A percentile compares a stretch with the other conserved stretches of the same genome.
Conservation (phyloP, 345 rosid genomes). For the Moricandia arvensis region DNA sequence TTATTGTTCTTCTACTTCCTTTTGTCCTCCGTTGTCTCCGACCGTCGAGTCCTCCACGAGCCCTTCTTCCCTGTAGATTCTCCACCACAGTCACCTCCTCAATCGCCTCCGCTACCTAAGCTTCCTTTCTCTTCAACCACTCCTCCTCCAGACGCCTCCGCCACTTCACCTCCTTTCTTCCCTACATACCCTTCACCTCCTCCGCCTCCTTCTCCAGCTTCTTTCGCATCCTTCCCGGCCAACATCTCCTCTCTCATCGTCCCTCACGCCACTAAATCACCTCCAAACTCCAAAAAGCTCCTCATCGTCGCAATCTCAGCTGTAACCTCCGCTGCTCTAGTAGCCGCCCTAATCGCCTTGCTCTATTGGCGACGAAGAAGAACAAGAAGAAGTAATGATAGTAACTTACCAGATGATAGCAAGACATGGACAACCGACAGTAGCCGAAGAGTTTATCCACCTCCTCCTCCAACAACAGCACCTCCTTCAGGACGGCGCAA, state of each 20-base stretch:
- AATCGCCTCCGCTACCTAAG: slow-evolving; percentile 43
- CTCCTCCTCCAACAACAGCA: slow-evolving; percentile 53
- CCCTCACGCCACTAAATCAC: slow-evolving; percentile 56
- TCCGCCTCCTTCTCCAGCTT: slow-evolving; percentile 69
- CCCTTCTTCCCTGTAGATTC: slow-evolving; percentile 59
- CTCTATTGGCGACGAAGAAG: slow-evolving; percentile 57
- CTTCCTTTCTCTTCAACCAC: slow-evolving; percentile 55
- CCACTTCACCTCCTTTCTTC: slow-evolving; percentile 64
- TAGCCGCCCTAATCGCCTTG: slow-evolving; percentile 37
- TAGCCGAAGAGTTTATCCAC: slow-evolving; percentile 35
- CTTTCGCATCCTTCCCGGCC: slow-evolving; percentile 86
- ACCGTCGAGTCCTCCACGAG: slow-evolving; percentile 77
- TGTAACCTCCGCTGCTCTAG: slow-evolving; percentile 45
- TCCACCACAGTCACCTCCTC: slow-evolving; percentile 51
- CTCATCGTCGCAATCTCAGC: slow-evolving; percentile 53
- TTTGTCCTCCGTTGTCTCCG: slow-evolving; percentile 5
- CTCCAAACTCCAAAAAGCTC: slow-evolving; percentile 46
- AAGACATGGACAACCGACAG: slow-evolving; percentile 47
- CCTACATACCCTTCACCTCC: slow-evolving; percentile 71
- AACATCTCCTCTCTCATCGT: slow-evolving; percentile 84
- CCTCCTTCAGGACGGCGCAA: slow-evolving; percentile 48
- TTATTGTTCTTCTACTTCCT: slow-evolving; percentile 20
- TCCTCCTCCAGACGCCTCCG: slow-evolving; percentile 46
- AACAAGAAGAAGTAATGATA: slow-evolving; percentile 32
- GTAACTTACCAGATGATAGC: slow-evolving; percentile 40